Evolutionary conservation across 1,139 yeast species (phyloP).

Genomic region (Saccharomycopsis crataegensis): DNA sequence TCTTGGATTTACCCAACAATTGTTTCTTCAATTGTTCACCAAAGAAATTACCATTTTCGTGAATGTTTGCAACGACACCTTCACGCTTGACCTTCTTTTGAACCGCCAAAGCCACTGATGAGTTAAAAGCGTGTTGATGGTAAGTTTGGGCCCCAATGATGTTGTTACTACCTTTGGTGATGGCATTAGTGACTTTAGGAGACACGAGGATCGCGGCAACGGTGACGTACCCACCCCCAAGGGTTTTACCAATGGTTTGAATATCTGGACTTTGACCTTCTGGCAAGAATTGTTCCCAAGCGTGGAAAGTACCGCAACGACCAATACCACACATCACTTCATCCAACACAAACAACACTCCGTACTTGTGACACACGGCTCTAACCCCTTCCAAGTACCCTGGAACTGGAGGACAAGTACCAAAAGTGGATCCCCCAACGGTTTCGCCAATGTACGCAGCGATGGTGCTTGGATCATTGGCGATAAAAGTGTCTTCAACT

Average conservation of each 20-base stretch:
- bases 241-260: conserved; percentile 55
- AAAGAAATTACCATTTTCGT: conserved; percentile 41
- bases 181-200: conserved; percentile 40
- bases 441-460: conserved; percentile 50
- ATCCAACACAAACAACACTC: conserved; percentile 48
- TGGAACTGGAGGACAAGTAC: conserved; percentile 49
- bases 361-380: conserved; percentile 49
- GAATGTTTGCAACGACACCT: conserved; percentile 41
- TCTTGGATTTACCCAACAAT: conserved; percentile 30
- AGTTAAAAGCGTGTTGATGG: conserved; percentile 54
- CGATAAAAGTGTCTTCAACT: conserved; percentile 42
- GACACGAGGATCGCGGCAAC: conserved; percentile 53
- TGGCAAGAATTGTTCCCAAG: conserved; percentile 45
- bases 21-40: conserved; percentile 35
- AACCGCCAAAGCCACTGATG: conserved; percentile 51
- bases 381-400: conserved; percentile 51
- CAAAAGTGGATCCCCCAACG: conserved; percentile 50
- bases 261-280: conserved; percentile 48
- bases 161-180: conserved; percentile 37
- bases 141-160: conserved; percentile 53
- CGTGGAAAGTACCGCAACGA: conserved; percentile 43
- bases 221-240: conserved; percentile 57
- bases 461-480: conserved; percentile 46
- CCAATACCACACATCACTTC: conserved; percentile 67
- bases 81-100: conserved; percentile 43